Evolutionary conservation across 2,329 filamentous ascomycete genomes (phyloP).

Genomic region (Aureobasidium leucospermi): DNA sequence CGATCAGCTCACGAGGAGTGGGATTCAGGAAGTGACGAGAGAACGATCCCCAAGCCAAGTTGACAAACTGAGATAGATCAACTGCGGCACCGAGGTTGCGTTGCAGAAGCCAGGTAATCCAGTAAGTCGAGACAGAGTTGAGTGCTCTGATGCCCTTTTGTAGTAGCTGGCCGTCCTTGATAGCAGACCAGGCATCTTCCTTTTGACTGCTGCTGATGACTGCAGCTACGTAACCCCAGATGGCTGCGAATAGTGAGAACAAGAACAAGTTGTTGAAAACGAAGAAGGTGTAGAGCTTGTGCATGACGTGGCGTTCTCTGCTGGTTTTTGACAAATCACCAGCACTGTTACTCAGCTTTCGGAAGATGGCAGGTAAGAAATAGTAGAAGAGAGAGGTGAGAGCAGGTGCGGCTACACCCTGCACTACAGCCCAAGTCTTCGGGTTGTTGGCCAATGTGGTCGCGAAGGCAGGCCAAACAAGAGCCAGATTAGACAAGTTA

Average conservation of each 20-base stretch:
- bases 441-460: constrained; percentile 54
- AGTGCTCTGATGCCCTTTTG: constrained; percentile 62
- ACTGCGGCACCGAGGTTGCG: constrained; percentile 89
- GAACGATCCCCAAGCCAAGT: constrained; percentile 76
- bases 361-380: constrained; percentile 82
- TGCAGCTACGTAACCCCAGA: constrained; percentile 64
- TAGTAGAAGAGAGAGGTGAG: constrained; percentile 83
- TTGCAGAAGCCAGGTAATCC: constrained; percentile 89
- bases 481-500: constrained; percentile 72
- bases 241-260: constrained; percentile 82
- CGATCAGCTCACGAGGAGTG: constrained; percentile 84
- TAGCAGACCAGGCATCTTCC: constrained; percentile 58
- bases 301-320: constrained; percentile 82
- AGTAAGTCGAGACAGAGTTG: constrained; percentile 79
- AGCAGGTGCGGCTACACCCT: constrained; percentile 85
- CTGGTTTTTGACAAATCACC: constrained; percentile 90
- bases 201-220: constrained; percentile 56
- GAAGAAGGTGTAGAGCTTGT: constrained; percentile 91
- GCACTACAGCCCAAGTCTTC: constrained; percentile 73
- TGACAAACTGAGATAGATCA: constrained; percentile 84
- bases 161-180: constrained; percentile 58
- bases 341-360: constrained; percentile 71
- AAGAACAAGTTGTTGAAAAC: constrained; percentile 94
- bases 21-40: constrained; percentile 77
- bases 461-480: constrained; percentile 71